Evolutionary conservation across 78 protist genomes (phyloP).

Genomic region (Planoprotostelium fungivorum): DNA sequence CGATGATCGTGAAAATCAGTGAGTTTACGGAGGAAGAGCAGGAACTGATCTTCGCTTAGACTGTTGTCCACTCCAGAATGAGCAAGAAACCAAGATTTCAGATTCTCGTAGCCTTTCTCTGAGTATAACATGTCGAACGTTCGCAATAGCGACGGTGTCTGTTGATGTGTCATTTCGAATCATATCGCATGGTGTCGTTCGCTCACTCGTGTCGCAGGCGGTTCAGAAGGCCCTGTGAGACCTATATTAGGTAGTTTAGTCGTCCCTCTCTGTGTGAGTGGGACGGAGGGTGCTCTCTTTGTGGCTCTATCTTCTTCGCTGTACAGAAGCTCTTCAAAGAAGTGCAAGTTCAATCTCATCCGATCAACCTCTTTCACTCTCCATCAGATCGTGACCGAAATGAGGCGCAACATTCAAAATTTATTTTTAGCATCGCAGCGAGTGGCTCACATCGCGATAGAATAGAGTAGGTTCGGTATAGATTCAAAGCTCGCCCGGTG

Average conservation of each 20-base stretch:
- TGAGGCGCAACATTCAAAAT: too few species aligned
- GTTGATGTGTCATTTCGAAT: background rate
- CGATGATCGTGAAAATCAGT: background rate
- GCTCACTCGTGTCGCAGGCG: background rate
- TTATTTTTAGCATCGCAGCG: too few species aligned
- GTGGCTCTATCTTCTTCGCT: background rate
- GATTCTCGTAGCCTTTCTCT: background rate
- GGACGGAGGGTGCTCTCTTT: background rate
- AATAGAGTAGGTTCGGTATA: too few species aligned
- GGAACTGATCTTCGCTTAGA: background rate
- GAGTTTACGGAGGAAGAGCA: background rate
- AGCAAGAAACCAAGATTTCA: background rate
- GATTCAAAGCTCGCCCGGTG: too few species aligned
- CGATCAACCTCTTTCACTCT: too few species aligned
- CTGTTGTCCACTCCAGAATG: background rate
- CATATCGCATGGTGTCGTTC: background rate
- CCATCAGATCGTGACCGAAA: too few species aligned
- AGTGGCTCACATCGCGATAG: too few species aligned
- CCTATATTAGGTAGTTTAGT: background rate
- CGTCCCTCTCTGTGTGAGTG: background rate
- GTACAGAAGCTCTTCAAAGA: background rate
- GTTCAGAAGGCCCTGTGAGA: background rate
- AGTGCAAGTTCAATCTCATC: background rate
- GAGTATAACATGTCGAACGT: background rate
- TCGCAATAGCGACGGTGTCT: background rate